Evolutionary conservation across 805 yeast species (phyloP).

Genomic region (Pichia paraexigua): DNA sequence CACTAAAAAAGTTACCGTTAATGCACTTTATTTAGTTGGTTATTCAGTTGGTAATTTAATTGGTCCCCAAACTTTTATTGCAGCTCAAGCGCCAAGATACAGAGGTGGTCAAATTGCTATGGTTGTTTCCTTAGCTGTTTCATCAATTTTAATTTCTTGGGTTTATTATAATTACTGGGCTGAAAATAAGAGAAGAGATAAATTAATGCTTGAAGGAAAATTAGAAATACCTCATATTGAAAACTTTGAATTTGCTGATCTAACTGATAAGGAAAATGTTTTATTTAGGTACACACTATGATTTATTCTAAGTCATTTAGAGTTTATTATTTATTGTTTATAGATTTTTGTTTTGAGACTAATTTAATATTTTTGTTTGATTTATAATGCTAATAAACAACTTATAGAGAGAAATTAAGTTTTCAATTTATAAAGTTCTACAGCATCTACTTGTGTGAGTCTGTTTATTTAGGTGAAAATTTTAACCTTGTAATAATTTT

Average conservation of each 20-base stretch:
- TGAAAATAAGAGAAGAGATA: slow-evolving; percentile 26
- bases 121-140: slow-evolving; percentile 34
- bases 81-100: slow-evolving; percentile 37
- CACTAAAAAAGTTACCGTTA: slow-evolving; percentile 41
- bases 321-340: too few species aligned
- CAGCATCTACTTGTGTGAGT: too few species aligned
- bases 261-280: neutral
- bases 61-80: slow-evolving; percentile 48
- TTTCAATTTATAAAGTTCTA: too few species aligned
- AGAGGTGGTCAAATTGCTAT: slow-evolving; percentile 37
- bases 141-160: slow-evolving; percentile 32
- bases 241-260: slow-evolving; percentile 30
- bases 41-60: slow-evolving; percentile 42
- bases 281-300: too few species aligned
- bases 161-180: slow-evolving; percentile 23
- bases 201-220: slow-evolving; percentile 15
- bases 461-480: too few species aligned
- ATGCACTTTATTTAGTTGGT: slow-evolving; percentile 35
- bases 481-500: too few species aligned
- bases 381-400: too few species aligned
- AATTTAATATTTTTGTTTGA: too few species aligned
- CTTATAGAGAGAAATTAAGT: too few species aligned
- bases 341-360: too few species aligned
- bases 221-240: slow-evolving; percentile 20
- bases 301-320: too few species aligned